These are phyloP conservation scores for Eutypella sp. DNA, from an alignment of 2,329 filamentous ascomycete genomes.

Conservation along the genomic window DNA sequence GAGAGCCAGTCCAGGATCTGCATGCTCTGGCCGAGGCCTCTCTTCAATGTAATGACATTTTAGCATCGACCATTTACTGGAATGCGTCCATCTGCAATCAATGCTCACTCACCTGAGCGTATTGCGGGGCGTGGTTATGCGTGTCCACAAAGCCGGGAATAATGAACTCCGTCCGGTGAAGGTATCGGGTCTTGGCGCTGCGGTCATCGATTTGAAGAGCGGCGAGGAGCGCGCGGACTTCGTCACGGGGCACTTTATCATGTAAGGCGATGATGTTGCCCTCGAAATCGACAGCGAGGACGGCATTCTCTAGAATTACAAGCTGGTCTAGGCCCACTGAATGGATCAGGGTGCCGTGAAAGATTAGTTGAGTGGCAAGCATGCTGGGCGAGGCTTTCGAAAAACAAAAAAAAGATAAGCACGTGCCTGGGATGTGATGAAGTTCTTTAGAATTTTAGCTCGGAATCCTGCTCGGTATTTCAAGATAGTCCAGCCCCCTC, in stretches of 20 bases:
- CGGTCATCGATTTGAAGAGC: slow-evolving; percentile 7
- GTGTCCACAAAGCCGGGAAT: slow-evolving; percentile 61
- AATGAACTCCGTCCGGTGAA: slow-evolving; percentile 44
- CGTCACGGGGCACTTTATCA: slow-evolving; percentile 11
- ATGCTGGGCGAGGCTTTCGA: not conserved
- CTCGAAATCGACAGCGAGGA: slow-evolving; percentile 25
- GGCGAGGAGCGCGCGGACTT: slow-evolving; percentile 9
- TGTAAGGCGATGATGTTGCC: slow-evolving; percentile 23
- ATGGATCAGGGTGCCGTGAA: slow-evolving; percentile 40
- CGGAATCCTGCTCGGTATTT: too few relatives aligned
- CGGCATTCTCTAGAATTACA: slow-evolving; percentile 32
- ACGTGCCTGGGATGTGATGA: not conserved
- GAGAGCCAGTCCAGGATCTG: slow-evolving; percentile 60
- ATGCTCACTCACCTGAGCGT: slow-evolving; percentile 32
- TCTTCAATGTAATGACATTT: too few relatives aligned
- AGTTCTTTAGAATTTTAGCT: too few relatives aligned
- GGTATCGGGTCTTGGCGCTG: slow-evolving; percentile 19
- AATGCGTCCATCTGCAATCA: slow-evolving; percentile 43
- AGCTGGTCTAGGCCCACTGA: slow-evolving; percentile 28
- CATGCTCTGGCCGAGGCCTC: slow-evolving; percentile 44
- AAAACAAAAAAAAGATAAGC: too few relatives aligned
- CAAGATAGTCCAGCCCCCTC: not conserved
- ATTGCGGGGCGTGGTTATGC: slow-evolving; percentile 63
- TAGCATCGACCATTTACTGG: too few relatives aligned
- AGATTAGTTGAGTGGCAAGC: slow-evolving; percentile 17